Evolutionary conservation across 345 rosid species (phyloP), one percentile per base, ranked within the genome.

Genomic region (Clausena lansium): DNA sequence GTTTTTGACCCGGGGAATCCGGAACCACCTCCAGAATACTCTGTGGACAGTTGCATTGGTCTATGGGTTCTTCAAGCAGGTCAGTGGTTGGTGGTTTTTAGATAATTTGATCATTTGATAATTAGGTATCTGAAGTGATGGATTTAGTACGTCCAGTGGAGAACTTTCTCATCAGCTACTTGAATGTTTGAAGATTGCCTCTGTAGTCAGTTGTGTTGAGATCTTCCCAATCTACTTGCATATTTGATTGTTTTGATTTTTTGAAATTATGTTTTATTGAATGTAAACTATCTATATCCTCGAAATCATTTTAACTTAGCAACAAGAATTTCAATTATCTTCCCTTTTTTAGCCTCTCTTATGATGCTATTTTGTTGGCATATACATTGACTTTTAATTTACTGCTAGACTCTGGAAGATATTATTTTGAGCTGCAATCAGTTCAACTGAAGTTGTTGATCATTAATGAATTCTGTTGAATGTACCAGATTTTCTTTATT

Each of bases 21-120:
- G 98, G 76, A 89, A 88, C 79, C 97, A 89, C 81, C 98, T 97
- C 80, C 92, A 84, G 78, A 94, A 92, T 81, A 97, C 98, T 27
- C 62, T 89, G 30, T 97, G 99, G 99, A 97, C 99, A 9, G 98
- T 97, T 75, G 96, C 99, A 69, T 81, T 97, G 86, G 99, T 97
- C 47, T 86, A 97, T 85, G 99, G 99, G 65, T 97, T 89, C 84
- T 97, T 97, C 84, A 91, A 90, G 84, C 99, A 97, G 98, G 99
- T 97, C 72, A 85, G 86, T 54, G 55, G 47, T 76, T 28, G 74
- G 71, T 78, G 77, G 67, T 85, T 41, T 76, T 38, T 30, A 73
- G 76, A 55, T 35, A 50, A 64, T 79, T 71, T 66, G 22, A 57
- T 54, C 59, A 38, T 17, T 50, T 83, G 70, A 83, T 63, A 72